Base-by-base conservation (phyloP, 2,329 filamentous ascomycete species). In the Calycina herbarum region DNA sequence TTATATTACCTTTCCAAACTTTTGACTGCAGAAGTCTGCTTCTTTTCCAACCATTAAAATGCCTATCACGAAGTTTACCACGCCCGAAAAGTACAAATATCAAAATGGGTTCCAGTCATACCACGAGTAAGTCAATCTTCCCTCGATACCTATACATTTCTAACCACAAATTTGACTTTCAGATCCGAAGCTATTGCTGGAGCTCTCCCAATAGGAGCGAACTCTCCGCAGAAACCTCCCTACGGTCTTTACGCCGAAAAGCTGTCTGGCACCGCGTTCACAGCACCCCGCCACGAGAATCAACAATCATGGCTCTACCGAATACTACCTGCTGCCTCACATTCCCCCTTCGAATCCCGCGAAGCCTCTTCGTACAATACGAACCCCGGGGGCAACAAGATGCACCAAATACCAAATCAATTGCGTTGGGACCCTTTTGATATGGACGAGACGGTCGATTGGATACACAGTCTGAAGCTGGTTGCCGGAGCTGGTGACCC, bases 401-500 rank as follows among this genome's bases (percentile, higher is more conserved):
- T 92, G 70, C 87, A 90, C 71, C 88, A 92, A 72, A 89, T 93
- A 61, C 92, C 92, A 4, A 93, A 94, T 74, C 91, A 94, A 77
- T 82, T 94, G 35, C 86, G 91, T 70, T 95, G 92, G 92, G 88
- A 78, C 74, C 73, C 82, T 1, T 92, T 93, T 75, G 88, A 93
- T 71, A 81, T 93, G 59, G 87, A 92, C 68, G 82, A 90, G 75
- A 82, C 82, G 3, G 86, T 86, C 1, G 87, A 90, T 72, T 91
- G 87, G 87, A 86, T 90, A 27, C 85, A 89, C 72, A 84, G 84
- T 64, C 57, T 78, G 76, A 73, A 90, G 66, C 82, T 94, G 24
- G 82, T 96, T 11, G 92, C 91, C 1, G 92, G 92, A 3, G 87
- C 92, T 0, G 93, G 93, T 17, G 90, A 95, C 72, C 88, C 92